Evolutionary conservation across 2,329 filamentous ascomycete genomes (phyloP), one percentile per base, ranked within the genome.

Genomic region (Aureobasidium sp.): DNA sequence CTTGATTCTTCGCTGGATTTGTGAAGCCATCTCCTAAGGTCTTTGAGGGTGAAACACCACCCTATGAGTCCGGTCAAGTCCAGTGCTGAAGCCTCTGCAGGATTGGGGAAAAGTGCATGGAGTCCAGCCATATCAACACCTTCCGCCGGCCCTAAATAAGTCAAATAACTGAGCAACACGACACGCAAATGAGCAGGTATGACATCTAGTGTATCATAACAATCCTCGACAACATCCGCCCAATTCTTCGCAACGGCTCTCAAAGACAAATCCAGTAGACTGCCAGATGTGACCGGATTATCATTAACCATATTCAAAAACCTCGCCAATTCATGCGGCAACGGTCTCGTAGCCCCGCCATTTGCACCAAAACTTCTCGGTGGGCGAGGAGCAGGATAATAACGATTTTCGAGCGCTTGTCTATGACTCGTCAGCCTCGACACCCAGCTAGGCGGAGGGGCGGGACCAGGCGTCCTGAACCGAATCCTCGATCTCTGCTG

Each of bases 221-320:
- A 79, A 57, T 81, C 80, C 48, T 77, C 72, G 22, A 77, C 64
- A 56, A 84, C 74, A 64, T 75, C 74, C 8, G 71, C 64, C 80
- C 80, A 85, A 21, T 80, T 72, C 21, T 64, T 60, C 2, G 79
- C 79, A 60, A 83, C 74, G 0, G 71, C 70, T 58, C 76, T 79
- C 32, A 84, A 62, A 14, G 74, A 64, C 4, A 70, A 61, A 64
- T 83, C 74, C 40, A 75, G 58, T 6, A 85, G 66, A 49, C 73
- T 78, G 30, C 61, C 58, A n/a, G 61, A 57, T 17, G 19, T 17
- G 24, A 55, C 47, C 7, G 24, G 41, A 12, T 58, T 53, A 8
- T 56, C 29, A 8, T 59, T 59, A 30, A 56, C 42, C 42, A 64
- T 40, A 5, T 55, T 52, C 5, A 59, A 55, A 41, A 66, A 67